Evolutionary conservation across 345 rosid genomes (phyloP).

Genomic region (Eucalyptus pauciflora): DNA sequence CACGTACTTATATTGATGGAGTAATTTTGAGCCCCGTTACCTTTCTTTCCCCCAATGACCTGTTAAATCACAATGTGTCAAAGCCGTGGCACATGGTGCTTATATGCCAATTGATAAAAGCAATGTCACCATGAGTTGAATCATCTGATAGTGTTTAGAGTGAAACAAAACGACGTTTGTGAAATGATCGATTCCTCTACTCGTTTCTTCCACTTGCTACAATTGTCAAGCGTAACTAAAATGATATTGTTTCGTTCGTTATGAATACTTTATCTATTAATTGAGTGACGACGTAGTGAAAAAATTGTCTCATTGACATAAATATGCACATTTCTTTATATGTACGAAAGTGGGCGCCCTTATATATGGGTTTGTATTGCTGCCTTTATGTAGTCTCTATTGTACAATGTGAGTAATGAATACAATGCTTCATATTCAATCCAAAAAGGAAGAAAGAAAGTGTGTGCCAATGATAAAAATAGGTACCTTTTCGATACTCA

Average conservation of each 20-base stretch:
- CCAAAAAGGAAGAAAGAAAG: too few relatives aligned
- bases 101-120: too few relatives aligned
- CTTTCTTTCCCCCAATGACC: too few relatives aligned
- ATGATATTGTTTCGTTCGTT: too few relatives aligned
- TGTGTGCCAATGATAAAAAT: too few relatives aligned
- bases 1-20: too few relatives aligned
- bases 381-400: too few relatives aligned
- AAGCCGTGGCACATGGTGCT: too few relatives aligned
- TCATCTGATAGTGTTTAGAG: rapidly evolving
- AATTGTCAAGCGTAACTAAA: rapidly evolving
- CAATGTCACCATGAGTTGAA: rapidly evolving
- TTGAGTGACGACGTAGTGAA: rapidly evolving
- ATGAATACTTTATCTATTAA: not conserved
- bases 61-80: rapidly evolving
- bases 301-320: not conserved
- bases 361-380: too few relatives aligned
- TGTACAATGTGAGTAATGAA: too few relatives aligned
- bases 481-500: rapidly evolving
- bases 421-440: too few relatives aligned
- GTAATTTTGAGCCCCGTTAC: too few relatives aligned
- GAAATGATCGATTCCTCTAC: not conserved
- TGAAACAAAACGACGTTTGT: rapidly evolving
- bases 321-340: not conserved
- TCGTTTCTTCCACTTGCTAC: not conserved
- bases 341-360: not conserved